Evolutionary conservation across 2,329 filamentous ascomycete genomes (phyloP), one percentile per base, ranked within the genome.

Genomic region (Fonsecaea erecta): DNA sequence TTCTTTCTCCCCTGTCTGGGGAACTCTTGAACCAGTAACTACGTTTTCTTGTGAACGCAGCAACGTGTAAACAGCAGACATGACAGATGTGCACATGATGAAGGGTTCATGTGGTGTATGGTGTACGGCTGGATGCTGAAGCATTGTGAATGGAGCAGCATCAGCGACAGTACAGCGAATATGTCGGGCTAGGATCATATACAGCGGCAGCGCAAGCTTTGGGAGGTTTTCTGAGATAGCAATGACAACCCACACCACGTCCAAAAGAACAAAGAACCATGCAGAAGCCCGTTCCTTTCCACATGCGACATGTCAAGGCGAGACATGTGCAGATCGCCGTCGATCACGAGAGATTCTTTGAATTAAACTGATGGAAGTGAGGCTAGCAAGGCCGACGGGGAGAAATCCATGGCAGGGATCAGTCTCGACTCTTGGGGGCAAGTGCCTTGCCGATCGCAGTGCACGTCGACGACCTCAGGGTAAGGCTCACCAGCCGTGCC

Each of bases 1-100:
- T 65, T 65, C 63, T 62, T 55, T 12, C 53, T 59, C 46, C 62
- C 63, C 40, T 61, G 59, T 55, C 34, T 37, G 48, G 57, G 57
- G 35, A 62, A 26, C 52, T 53, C 43, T 37, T 55, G 51, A 51
- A 43, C 28, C 26, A 56, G 26, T 57, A 53, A 54, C 46, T 48
- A 52, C 26, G 48, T 35, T 55, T 52, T 63, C 48, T 16, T 58
- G 51, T 54, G 52, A 52, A 61, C 60, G 46, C 55, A 52, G 53
- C 55, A 40, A 60, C 51, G 52, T 57, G 52, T 56, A 59, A 55
- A 53, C 32, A 63, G 46, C 24, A 56, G 52, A 43, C 58, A 26
- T 54, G 28, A 57, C 51, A 54, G 46, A 43, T n/a, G 52, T 37
- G 30, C 55, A 56, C n/a, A 56, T 62, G 21, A 56, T 62, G 21